Evolutionary conservation across 768 basidiomycete genomes (phyloP), one percentile per base, ranked within the genome.

Genomic region (Fistulinella prunicolor): DNA sequence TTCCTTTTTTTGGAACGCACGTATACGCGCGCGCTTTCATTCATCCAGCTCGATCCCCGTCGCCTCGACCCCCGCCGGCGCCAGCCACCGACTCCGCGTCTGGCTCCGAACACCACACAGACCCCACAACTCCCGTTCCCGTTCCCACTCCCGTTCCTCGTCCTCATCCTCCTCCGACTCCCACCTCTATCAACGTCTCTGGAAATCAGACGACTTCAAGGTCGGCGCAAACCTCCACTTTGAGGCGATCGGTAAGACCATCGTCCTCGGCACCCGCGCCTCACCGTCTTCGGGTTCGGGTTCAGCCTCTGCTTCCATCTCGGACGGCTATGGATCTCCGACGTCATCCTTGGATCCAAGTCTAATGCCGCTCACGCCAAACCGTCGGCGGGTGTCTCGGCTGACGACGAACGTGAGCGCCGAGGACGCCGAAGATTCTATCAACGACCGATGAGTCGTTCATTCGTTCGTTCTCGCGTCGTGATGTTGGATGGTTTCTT

Each of bases 181-280:
- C 3, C 79, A 75, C 57, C 64, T 81, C 47, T 85, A 79, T 63
- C 82, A 84, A 55, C 79, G 83, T 17, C 69, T 86, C 59, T 85
- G 79, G 77, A 83, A 83, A 63, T 71, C 70, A 19, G 83, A 86
- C 56, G 64, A 69, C 14, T 80, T 86, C 62, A 83, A 81, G 58
- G 57, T 86, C 14, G 83, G 84, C 16, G 72, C 73, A 0, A 63
- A 71, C 23, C 75, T 86, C 26, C 72, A 79, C 50, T 86, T 85
- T 49, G 73, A 73, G 8, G 63, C 73, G 0, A 59, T 82, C 36
- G 73, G 79, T 6, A 58, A 57, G 29, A 78, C 73, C 56, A 66
- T 82, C 59, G 60, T 80, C 16, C 77, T 83, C 68, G 83, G 73
- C 9, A 71, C 75, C 49, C 56, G 44, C 4, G 54, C 38, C 23